Base-by-base conservation (phyloP, 2,329 filamentous ascomycete species). In the Aspergillus transmontanensis region DNA sequence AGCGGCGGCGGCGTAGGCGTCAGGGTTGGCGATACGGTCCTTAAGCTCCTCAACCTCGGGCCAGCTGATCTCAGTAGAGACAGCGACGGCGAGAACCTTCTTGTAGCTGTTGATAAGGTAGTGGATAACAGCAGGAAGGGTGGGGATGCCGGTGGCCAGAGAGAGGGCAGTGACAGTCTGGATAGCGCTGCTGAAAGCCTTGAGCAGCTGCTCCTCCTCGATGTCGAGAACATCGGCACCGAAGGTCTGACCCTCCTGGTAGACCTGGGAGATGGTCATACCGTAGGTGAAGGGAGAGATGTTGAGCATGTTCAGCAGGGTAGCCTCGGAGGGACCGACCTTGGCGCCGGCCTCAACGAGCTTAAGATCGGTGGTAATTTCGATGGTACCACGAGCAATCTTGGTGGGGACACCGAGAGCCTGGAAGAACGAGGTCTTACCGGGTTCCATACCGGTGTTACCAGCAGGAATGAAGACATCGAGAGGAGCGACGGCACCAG, bases 351-450 rank as follows among this genome's bases (percentile, higher is more conserved):
- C 88, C 87, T 97, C 93, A 79, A 98, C 91, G 82, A 99, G 92
- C 92, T 97, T 98, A 77, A 99, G 87, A 81, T 99, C 95, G 77
- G 90, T 87, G 70, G 94, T 97, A 81, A 99, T 99, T 92, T 99
- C 95, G 85, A 99, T 99, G 85, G 95, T 99, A 96, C 95, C 96
- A 96, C 95, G 95, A 81, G 95, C 95, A 86, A 99, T 99, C 93
- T 99, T 99, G 89, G 95, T 99, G 81, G 95, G 95, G 81, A 99
- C 93, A 93, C 94, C 94, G 84, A 99, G 95, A 78, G 95, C 95
- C 90, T 99, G 95, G 94, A 99, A 99, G 93, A 99, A 99, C 81
- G 95, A 98, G 79, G 95, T 99, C 92, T 99, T 99, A 84, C 96
- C 96, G 81, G 95, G 96, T 85, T 99, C 95, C 95, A 99, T 99